Conservation (phyloP, 495 filamentous ascomycete species). For the Aspergillus wentii region DNA sequence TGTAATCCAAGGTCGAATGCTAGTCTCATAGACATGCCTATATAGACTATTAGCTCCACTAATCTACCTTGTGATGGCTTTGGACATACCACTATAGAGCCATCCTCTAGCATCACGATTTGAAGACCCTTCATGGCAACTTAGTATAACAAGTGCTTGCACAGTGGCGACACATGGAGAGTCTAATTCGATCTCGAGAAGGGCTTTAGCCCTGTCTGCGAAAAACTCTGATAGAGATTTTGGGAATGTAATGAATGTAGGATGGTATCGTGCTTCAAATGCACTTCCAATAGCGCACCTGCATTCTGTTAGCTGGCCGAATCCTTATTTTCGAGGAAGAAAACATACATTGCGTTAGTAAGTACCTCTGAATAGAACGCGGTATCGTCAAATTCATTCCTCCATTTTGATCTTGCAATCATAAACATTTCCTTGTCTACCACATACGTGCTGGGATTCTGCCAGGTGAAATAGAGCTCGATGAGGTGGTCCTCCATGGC, state of each 20-base stretch:
- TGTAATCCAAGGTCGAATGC: slow-evolving; percentile 47
- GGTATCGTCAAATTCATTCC: slow-evolving; percentile 37
- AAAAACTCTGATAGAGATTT: slow-evolving; percentile 46
- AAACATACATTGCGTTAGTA: slow-evolving; percentile 43
- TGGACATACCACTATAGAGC: slow-evolving; percentile 41
- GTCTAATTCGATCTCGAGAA: slow-evolving; percentile 46
- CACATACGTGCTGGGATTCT: slow-evolving; percentile 45
- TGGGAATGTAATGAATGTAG: slow-evolving; percentile 43
- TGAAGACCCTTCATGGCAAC: slow-evolving; percentile 40
- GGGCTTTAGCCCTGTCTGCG: slow-evolving; percentile 42
- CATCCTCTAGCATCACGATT: slow-evolving; percentile 48
- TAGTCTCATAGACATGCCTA: slow-evolving; percentile 48
- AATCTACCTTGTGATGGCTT: no score
- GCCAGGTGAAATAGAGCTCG: slow-evolving; percentile 49
- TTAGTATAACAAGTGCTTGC: slow-evolving; percentile 44
- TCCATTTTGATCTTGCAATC: slow-evolving; percentile 35
- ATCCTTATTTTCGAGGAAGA: neutral
- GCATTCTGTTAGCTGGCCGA: slow-evolving; percentile 3
- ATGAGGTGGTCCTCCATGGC: slow-evolving; percentile 42
- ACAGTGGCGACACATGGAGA: slow-evolving; percentile 47
- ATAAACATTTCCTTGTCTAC: slow-evolving; percentile 47
- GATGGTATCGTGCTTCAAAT: slow-evolving; percentile 43
- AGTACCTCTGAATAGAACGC: slow-evolving; percentile 47
- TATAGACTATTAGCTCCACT: no score
- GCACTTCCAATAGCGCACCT: slow-evolving; percentile 47